These are phyloP conservation scores for Lactifluus pinguis DNA, from an alignment of 768 basidiomycete genomes.

Conservation along the genomic window DNA sequence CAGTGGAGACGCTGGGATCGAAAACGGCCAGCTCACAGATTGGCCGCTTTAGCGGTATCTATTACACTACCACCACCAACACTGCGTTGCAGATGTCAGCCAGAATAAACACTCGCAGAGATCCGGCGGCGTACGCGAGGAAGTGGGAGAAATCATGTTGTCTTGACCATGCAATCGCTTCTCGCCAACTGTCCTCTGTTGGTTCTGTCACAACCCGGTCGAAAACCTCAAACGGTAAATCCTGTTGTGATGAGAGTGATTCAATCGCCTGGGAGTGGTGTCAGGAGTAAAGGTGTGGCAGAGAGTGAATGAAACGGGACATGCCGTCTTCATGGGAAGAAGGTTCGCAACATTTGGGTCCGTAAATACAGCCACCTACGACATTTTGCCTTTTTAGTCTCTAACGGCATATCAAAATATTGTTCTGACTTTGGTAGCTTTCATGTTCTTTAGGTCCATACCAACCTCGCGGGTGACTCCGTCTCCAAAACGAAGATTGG, in stretches of 20 bases:
- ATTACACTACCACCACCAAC: constrained; percentile 93
- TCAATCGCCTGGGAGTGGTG: constrained; percentile 49
- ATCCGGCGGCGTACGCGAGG: constrained; percentile 52
- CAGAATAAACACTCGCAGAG: not conserved
- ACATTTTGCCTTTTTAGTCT: not conserved
- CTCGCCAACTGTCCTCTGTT: constrained; percentile 81
- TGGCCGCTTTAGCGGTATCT: constrained; percentile 93
- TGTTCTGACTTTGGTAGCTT: constrained; percentile 64
- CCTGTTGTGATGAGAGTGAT: constrained; percentile 67
- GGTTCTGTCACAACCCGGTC: constrained; percentile 83
- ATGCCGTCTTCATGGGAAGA: constrained; percentile 71
- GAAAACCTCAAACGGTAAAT: constrained; percentile 74
- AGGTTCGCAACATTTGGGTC: constrained; percentile 79
- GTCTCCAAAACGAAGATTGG: constrained; percentile 82
- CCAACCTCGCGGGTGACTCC: constrained; percentile 87
- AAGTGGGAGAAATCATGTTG: constrained; percentile 88
- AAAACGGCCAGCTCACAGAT: constrained; percentile 44
- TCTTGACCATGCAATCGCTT: constrained; percentile 84
- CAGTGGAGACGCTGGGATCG: not conserved
- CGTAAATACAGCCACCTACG: constrained; percentile 86
- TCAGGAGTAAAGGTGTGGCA: not conserved
- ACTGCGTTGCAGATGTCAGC: constrained; percentile 29
- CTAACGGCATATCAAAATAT: not conserved
- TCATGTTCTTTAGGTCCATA: constrained; percentile 92
- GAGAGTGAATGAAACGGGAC: constrained; percentile 22